Evolutionary conservation across 1,284 basidiomycete genomes (phyloP).

Genomic region (Abortiporus biennis): DNA sequence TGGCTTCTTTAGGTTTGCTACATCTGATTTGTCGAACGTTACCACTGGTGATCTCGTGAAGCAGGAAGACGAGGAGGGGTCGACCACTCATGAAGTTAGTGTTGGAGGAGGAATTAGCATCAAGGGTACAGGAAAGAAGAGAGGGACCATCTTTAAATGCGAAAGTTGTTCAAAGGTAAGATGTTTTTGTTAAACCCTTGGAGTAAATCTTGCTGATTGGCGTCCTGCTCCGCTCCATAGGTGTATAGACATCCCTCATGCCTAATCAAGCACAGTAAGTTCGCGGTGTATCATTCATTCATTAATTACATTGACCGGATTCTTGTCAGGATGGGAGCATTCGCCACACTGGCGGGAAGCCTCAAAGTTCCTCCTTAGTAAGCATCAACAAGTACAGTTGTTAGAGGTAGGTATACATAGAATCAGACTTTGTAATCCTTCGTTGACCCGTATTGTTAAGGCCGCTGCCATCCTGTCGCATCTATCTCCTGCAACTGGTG

Average conservation of each 20-base stretch:
- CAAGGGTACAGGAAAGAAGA: slow-evolving; percentile 51
- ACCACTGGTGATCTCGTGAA: slow-evolving; percentile 13
- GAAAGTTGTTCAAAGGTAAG: slow-evolving; percentile 86
- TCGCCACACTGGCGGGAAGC: slow-evolving; percentile 96
- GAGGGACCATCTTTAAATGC: slow-evolving; percentile 84
- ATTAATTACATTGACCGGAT: neutral
- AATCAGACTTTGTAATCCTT: no score
- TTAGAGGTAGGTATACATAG: slow-evolving; percentile 77
- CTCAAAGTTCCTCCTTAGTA: slow-evolving; percentile 89
- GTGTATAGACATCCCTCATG: slow-evolving; percentile 94
- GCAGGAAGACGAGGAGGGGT: slow-evolving; percentile 19
- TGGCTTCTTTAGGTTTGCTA: neutral
- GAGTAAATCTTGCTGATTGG: slow-evolving; percentile 1
- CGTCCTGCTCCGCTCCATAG: slow-evolving; percentile 29
- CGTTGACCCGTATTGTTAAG: slow-evolving; percentile 33
- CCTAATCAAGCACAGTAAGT: slow-evolving; percentile 82
- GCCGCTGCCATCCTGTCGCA: slow-evolving; percentile 94
- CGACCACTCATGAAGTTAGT: slow-evolving; percentile 29
- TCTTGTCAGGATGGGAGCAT: slow-evolving; percentile 86
- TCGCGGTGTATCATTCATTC: neutral
- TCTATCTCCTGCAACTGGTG: slow-evolving; percentile 60
- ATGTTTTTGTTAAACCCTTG: slow-evolving; percentile 7
- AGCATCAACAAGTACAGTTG: slow-evolving; percentile 97
- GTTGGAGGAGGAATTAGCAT: slow-evolving; percentile 25
- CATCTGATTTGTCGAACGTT: slow-evolving; percentile 8